Evolutionary conservation across 257 asterid genomes (phyloP), one percentile per base, ranked within the genome.

Genomic region (Parsonsia alboflavescens): DNA sequence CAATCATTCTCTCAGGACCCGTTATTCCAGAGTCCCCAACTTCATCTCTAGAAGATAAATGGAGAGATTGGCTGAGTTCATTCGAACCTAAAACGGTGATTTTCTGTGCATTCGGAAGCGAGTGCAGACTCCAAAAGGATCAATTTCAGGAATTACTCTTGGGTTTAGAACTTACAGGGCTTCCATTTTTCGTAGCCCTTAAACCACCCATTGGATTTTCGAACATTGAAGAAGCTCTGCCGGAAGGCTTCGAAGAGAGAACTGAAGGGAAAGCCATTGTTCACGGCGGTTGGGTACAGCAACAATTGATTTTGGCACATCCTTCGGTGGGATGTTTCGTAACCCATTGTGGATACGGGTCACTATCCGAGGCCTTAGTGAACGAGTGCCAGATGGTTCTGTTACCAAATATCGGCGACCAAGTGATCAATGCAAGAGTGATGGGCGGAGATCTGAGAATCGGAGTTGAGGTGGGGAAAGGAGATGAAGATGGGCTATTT

Each of bases 321-420:
- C 83, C 88, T 24, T 85, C 98, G 2, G 88, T 93, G 1, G 97
- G 98, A 3, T 91, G 98, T 79, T 93, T 91, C 78, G 96, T 93
- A 58, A 91, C 89, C 78, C 97, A 93, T 58, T 86, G 98, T 73
- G 98, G 96, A 50, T 83, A 85, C 73, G 93, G 97, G 26, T 91
- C 98, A 10, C 88, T 89, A 91, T 93, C 93, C 91, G 96, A 93
- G 81, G 87, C 93, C 52, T 66, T 93, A 81, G 73, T 83, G 80
- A 84, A 89, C 53, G 89, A 89, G 6, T 70, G 88, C 56, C 96
- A 88, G 78, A 81, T 91, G 28, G 96, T 89, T 77, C 77, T 91
- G 21, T 83, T 89, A 41, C 96, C 98, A 46, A 76, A 85, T 24
- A 41, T 86, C 65, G 92, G 87, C 48, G 97, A 93, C 68, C 96